Evolutionary conservation across 768 basidiomycete genomes (phyloP).

Genomic region (Crassisporium funariophilum): DNA sequence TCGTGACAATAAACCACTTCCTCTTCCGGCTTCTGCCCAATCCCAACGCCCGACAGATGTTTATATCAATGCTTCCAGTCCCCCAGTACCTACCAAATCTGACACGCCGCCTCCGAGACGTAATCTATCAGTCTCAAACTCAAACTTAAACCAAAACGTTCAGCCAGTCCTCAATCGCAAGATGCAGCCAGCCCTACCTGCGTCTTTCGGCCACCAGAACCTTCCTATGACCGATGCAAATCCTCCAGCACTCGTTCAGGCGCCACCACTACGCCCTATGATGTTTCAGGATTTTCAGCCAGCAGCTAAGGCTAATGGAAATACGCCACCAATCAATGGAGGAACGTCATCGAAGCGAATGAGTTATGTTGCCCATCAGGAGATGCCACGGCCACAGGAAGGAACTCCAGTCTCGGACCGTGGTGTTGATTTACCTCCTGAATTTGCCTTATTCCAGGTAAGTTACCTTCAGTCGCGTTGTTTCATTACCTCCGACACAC

Average conservation of each 20-base stretch:
- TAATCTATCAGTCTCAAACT: slow-evolving; percentile 15
- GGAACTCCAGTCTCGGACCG: slow-evolving; percentile 20
- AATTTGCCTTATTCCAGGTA: slow-evolving; percentile 36
- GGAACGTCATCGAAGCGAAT: slow-evolving; percentile 8
- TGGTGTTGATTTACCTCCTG: slow-evolving; percentile 29
- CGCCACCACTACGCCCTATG: slow-evolving; percentile 8
- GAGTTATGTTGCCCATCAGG: slow-evolving; percentile 8
- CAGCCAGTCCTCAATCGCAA: slow-evolving; percentile 3
- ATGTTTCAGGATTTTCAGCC: slow-evolving; percentile 11
- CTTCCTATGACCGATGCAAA: slow-evolving; percentile 14
- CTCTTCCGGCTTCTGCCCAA: slow-evolving; percentile 18
- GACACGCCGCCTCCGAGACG: slow-evolving; percentile 16
- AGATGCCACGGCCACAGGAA: slow-evolving; percentile 7
- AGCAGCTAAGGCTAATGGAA: slow-evolving; percentile 7
- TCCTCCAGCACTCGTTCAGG: slow-evolving; percentile 7
- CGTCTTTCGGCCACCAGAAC: slow-evolving; percentile 9
- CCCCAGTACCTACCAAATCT: slow-evolving; percentile 12
- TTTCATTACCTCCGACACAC: slow-evolving; percentile 12
- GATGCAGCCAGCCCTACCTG: slow-evolving; percentile 6
- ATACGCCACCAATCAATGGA: not conserved
- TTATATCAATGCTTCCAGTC: slow-evolving; percentile 3
- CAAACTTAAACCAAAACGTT: not conserved
- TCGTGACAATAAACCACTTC: slow-evolving; percentile 20
- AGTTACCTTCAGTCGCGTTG: slow-evolving; percentile 17
- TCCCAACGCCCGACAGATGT: slow-evolving; percentile 11